Evolutionary conservation across 1,284 basidiomycete species (phyloP).

Genomic region (Puccinia coronata): DNA sequence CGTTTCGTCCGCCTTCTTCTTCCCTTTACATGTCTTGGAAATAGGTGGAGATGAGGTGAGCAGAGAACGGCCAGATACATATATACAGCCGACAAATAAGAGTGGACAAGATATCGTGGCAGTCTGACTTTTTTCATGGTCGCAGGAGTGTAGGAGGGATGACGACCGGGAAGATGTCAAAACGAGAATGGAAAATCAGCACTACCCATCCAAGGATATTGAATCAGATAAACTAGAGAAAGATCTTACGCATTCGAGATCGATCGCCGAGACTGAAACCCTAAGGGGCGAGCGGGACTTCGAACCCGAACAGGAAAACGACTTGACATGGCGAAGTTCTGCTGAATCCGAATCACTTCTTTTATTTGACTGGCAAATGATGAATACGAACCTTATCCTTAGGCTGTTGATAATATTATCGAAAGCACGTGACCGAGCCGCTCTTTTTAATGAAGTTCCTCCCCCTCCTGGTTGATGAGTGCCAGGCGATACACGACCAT

Average conservation of each 20-base stretch:
- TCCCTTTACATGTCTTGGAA: not conserved
- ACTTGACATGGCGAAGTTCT: conserved; percentile 87
- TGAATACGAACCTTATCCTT: conserved; percentile 91
- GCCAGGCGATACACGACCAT: conserved; percentile 54
- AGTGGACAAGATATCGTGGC: too few relatives aligned
- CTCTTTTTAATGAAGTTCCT: too few relatives aligned
- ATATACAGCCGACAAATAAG: not conserved
- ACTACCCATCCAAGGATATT: conserved; percentile 93
- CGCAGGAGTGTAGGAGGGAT: conserved; percentile 64
- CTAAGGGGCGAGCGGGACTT: conserved; percentile 98
- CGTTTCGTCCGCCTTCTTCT: not conserved
- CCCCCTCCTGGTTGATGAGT: not conserved
- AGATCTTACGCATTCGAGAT: conserved; percentile 80
- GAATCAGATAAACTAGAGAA: conserved; percentile 88
- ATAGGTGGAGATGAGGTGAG: conserved; percentile 25
- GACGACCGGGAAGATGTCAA: conserved; percentile 76
- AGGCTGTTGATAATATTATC: conserved; percentile 93
- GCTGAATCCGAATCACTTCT: conserved; percentile 60
- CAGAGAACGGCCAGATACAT: not conserved
- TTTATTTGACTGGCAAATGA: not conserved
- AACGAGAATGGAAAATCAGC: conserved; percentile 97
- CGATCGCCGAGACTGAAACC: conserved; percentile 82
- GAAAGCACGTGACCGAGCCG: conserved; percentile 68
- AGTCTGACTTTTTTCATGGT: not conserved
- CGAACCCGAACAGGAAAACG: conserved; percentile 97